Evolutionary conservation across 169 alveolate genomes (phyloP).

Genomic region (Theileria luwenshuni): DNA sequence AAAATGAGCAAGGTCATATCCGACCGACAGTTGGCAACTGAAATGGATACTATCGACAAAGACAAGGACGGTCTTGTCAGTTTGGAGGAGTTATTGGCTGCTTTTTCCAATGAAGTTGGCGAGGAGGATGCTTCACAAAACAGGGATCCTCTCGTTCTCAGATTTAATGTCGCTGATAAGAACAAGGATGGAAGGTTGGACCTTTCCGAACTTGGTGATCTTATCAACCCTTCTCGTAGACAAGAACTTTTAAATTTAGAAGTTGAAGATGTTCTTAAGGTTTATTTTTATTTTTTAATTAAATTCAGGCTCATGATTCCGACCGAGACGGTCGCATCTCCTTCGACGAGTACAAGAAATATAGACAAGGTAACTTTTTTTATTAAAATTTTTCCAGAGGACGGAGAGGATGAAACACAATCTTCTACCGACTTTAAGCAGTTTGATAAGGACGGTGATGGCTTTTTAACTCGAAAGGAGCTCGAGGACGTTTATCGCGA

Average conservation of each 20-base stretch:
- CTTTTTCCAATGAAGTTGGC: constrained; percentile 70
- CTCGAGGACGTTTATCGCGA: constrained; percentile 69
- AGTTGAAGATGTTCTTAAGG: constrained; percentile 67
- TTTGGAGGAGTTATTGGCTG: constrained; percentile 69
- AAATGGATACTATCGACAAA: constrained; percentile 73
- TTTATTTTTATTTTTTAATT: neutral
- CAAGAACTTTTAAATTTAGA: constrained; percentile 72
- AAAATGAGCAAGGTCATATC: constrained; percentile 56
- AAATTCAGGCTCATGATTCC: constrained; percentile 68
- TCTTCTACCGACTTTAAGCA: constrained; percentile 68
- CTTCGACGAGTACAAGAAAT: constrained; percentile 67
- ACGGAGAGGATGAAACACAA: constrained; percentile 36
- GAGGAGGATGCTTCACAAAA: constrained; percentile 67
- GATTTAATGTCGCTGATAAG: constrained; percentile 78
- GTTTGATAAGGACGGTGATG: constrained; percentile 75
- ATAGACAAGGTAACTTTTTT: neutral
- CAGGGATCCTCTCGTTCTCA: constrained; percentile 62
- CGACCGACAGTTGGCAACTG: constrained; percentile 73
- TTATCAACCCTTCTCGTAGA: constrained; percentile 74
- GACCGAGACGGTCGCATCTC: constrained; percentile 77
- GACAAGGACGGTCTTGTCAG: constrained; percentile 75
- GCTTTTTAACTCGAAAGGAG: constrained; percentile 70
- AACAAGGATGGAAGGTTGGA: constrained; percentile 69
- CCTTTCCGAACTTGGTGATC: constrained; percentile 62
- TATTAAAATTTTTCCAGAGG: neutral